Conservation (phyloP, 441 rosid genomes). For the Gossypium laxum region DNA sequence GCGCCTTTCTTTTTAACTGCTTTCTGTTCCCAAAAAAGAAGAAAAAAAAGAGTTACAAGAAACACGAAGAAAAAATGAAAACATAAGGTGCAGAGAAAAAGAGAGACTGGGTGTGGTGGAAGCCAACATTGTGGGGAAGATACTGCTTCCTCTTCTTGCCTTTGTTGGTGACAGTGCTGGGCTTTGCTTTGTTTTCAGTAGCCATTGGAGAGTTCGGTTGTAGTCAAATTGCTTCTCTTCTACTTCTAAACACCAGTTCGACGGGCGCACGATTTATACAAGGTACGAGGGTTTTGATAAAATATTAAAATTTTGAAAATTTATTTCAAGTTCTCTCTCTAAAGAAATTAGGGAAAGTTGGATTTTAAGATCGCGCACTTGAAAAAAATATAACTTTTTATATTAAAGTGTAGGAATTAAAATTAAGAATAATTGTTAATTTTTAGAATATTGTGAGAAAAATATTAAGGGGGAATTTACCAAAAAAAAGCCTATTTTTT, state of each 20-base stretch:
- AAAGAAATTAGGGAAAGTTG: no score
- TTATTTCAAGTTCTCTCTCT: no score
- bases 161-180: slow-evolving; percentile 19
- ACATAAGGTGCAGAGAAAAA: not conserved
- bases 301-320: no score
- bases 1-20: slow-evolving; percentile 72
- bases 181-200: slow-evolving; percentile 32
- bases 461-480: no score
- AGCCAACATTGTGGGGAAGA: slow-evolving; percentile 48
- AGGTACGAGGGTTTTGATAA: no score
- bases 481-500: no score
- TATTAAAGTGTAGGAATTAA: no score
- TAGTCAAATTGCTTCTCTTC: not conserved
- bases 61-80: not conserved
- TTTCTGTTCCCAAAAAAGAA: slow-evolving; percentile 28
- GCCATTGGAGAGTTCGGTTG: slow-evolving; percentile 30
- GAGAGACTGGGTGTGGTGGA: not conserved
- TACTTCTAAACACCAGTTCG: not conserved
- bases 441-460: no score
- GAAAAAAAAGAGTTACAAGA: not conserved
- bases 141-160: slow-evolving; percentile 68
- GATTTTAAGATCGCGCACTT: no score
- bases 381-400: no score
- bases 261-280: no score
- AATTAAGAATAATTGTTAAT: no score